A percentile compares a stretch with the other conserved stretches of the same genome.
Evolutionary conservation across 352 stramenopile species (phyloP).

Genomic region (Phytophthora constricta): DNA sequence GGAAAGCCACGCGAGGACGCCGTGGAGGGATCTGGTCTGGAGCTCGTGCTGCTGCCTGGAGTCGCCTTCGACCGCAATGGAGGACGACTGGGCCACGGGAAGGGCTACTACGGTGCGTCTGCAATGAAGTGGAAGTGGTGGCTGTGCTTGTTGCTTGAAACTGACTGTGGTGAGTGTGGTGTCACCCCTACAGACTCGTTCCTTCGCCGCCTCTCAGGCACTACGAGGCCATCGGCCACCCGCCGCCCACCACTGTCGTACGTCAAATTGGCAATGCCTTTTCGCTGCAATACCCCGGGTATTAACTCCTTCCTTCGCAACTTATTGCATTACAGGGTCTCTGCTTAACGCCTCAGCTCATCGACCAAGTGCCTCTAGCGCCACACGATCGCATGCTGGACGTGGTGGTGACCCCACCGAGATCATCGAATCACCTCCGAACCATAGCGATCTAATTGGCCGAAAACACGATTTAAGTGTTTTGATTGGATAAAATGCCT

Average conservation of each 20-base stretch:
- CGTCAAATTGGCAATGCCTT: constrained; percentile 20
- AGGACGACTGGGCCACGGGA: constrained; percentile 86
- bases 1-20: constrained; percentile 49
- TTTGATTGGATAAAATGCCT: constrained; percentile 2
- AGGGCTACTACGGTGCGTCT: constrained; percentile 86
- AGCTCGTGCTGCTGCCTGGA: constrained; percentile 84
- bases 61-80: constrained; percentile 82
- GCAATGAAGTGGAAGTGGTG: too few species aligned
- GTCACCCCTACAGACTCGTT: constrained; percentile 63
- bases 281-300: not conserved
- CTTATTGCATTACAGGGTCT: constrained; percentile 56
- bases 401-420: constrained; percentile 67
- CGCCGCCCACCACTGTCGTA: constrained; percentile 68
- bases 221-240: constrained; percentile 42
- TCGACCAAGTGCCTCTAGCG: constrained; percentile 66
- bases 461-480: constrained; percentile 2
- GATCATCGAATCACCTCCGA: constrained; percentile 39
- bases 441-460: constrained; percentile 21
- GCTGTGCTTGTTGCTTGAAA: constrained; percentile 16
- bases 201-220: constrained; percentile 58
- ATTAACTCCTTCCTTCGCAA: not conserved
- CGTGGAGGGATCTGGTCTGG: constrained; percentile 55
- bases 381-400: constrained; percentile 75
- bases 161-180: constrained; percentile 14
- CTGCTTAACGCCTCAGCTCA: constrained; percentile 63